Conservation (phyloP, 1,284 basidiomycete genomes). For the Hypsizygus ulmarius region DNA sequence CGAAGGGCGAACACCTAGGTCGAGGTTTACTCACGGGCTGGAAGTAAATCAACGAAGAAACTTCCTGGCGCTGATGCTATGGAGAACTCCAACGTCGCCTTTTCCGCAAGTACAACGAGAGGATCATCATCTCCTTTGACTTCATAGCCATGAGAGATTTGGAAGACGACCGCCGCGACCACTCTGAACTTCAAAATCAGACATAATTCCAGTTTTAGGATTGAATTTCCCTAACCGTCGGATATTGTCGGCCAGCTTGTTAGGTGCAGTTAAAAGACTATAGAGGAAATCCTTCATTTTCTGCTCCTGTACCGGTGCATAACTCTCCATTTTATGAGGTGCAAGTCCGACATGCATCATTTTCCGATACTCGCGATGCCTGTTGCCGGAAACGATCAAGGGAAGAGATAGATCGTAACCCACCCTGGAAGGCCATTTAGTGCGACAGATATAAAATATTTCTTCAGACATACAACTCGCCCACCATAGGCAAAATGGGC, state of each 20-base stretch:
- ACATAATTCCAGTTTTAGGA: not conserved
- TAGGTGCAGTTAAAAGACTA: conserved; percentile 19
- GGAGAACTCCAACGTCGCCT: conserved; percentile 10
- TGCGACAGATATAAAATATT: not conserved
- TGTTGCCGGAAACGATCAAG: conserved; percentile 22
- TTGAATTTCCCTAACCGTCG: conserved; percentile 18
- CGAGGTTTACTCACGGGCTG: conserved; percentile 29
- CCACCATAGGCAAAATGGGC: conserved; percentile 18
- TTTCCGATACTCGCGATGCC: conserved; percentile 22
- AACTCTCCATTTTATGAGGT: conserved; percentile 21
- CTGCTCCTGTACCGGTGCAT: conserved; percentile 23
- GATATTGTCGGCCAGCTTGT: conserved; percentile 21
- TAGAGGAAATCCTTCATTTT: conserved; percentile 21
- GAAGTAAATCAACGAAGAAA: conserved; percentile 42
- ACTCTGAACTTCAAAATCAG: conserved; percentile 1
- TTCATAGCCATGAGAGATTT: conserved; percentile 12
- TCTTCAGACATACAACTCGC: conserved; percentile 16
- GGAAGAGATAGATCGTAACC: conserved; percentile 21
- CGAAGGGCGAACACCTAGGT: not conserved
- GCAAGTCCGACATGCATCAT: conserved; percentile 18
- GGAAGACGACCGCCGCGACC: conserved; percentile 10
- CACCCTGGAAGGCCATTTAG: conserved; percentile 13
- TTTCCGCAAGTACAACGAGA: conserved; percentile 10
- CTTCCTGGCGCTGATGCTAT: conserved; percentile 36
- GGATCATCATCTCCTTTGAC: conserved; percentile 11